Conservation (phyloP, 2,329 filamentous ascomycete genomes). For the Hypoxylon sp. region DNA sequence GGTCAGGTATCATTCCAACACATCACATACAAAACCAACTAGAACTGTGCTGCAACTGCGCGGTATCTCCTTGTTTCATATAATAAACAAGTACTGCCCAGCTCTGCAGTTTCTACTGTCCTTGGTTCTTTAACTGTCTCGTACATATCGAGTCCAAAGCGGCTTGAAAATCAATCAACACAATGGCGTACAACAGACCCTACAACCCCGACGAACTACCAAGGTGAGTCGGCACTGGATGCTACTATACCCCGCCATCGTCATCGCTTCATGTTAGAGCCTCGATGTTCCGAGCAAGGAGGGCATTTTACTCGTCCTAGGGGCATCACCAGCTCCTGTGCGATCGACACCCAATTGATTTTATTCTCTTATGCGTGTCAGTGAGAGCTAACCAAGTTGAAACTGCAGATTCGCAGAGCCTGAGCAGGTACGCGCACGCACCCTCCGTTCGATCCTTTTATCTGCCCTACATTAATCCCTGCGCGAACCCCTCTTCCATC, state of each 20-base stretch:
- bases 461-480: slow-evolving; percentile 28
- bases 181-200: slow-evolving; percentile 93
- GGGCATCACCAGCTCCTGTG: slow-evolving; percentile 17
- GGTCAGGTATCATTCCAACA: slow-evolving; percentile 15
- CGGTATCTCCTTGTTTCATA: slow-evolving; percentile 34
- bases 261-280: slow-evolving; percentile 32
- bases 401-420: slow-evolving; percentile 66
- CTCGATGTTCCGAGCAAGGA: slow-evolving; percentile 8
- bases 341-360: slow-evolving; percentile 26
- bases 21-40: slow-evolving; percentile 26
- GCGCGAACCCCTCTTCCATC: slow-evolving; percentile 34
- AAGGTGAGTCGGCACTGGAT: slow-evolving; percentile 71
- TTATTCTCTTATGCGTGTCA: slow-evolving; percentile 29
- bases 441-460: slow-evolving; percentile 24
- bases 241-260: slow-evolving; percentile 48
- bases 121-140: slow-evolving; percentile 18
- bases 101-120: slow-evolving; percentile 21
- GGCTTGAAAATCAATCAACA: slow-evolving; percentile 20
- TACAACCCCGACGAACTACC: slow-evolving; percentile 97
- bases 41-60: slow-evolving; percentile 32
- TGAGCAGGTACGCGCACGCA: slow-evolving; percentile 58
- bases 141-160: slow-evolving; percentile 10
- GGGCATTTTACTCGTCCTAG: slow-evolving; percentile 4
- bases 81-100: slow-evolving; percentile 32
- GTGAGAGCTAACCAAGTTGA: slow-evolving; percentile 31